Evolutionary conservation across 1,284 basidiomycete genomes (phyloP), one percentile per base, ranked within the genome.

Genomic region (Lentinula novae-zelandiae): DNA sequence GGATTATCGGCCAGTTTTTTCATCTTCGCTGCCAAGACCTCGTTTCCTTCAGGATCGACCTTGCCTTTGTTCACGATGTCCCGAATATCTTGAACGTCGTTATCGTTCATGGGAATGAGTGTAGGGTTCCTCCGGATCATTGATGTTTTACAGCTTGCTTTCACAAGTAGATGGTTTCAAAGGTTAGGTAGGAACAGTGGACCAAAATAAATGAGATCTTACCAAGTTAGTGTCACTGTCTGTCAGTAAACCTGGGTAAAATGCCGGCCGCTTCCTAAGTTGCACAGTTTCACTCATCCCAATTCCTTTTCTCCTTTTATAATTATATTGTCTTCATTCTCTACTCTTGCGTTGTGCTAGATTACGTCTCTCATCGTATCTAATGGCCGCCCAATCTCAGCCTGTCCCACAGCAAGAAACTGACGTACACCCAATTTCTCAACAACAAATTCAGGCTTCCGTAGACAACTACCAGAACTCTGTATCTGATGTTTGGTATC

Each of bases 91-190:
- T 90, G 86, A 38, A 92, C 86, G 70, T 92, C 90, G 33, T 77
- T 72, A 68, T 92, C 90, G 65, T 76, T 83, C 82, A 92, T 85
- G 22, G 81, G 79, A 65, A 92, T 88, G 62, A 88, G 78, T 1
- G 90, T 91, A 5, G 90, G 90, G 27, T 81, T 78, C 58, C 90
- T 78, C 57, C 90, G 84, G 69, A 92, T 89, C 90, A 92, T 92
- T 22, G 44, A 20, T 9, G 44, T 10, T 7, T 46, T 27, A 27
- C 27, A 27, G 3, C 27, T 27, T 27, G 27, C 27, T 27, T 27
- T 4, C 3, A 5, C 17, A 20, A 6, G 17, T 7, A 20, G 40
- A 7, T 12, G 10, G 12, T 38, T 38, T 8, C 36, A 2, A 8
- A 38, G 36, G 9, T 9, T 2, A 38, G 36, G 36, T 4, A 9